Evolutionary conservation across 208 protist genomes (phyloP), one percentile per base, ranked within the genome.

Genomic region (Leishmania major): DNA sequence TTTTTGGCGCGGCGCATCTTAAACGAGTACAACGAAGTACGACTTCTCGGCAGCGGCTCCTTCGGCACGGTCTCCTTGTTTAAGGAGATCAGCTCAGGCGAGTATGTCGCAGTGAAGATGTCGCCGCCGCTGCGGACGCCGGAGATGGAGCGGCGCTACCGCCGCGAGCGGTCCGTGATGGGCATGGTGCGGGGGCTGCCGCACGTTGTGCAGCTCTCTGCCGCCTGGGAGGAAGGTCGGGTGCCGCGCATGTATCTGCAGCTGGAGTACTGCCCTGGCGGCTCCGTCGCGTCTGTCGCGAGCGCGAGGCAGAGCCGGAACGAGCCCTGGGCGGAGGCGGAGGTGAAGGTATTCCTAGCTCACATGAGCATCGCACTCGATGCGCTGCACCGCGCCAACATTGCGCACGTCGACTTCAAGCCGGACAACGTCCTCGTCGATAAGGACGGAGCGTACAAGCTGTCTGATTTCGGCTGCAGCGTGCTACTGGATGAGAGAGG

Each of bases 371-470:
- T 97, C 51, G 96, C 95, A 11, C 87, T 98, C 19, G 86, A 97
- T 79, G 97, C 94, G 35, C 82, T 97, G 80, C 96, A 98, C 79
- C 78, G 81, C 59, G 77, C 80, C 19, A 88, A 91, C 84, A 96
- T 99, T 78, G 93, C 90, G 8, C 97, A 99, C 87, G 82, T 98
- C 25, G 97, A 99, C 89, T 93, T 99, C 75, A 98, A 98, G 83
- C 94, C 95, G 19, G 97, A 98, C 74, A 99, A 99, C 83, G 84
- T 98, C 1, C 84, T 99, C 19, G 84, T 98, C 62, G 96, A 98
- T 74, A 87, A 79, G 15, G 59, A 86, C 35, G 93, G 91, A 2
- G 80, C 81, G 51, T 95, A 98, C 84, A 97, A 96, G 80, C 89
- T 99, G 43, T 93, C 89, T 25, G 97, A 99, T 83, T 98, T 99